Percentiles rank a stretch among this genome's conserved stretches.
These are phyloP conservation scores for Pythium brachiatum DNA, from an alignment of 352 stramenopile species.

Conservation along the genomic window DNA sequence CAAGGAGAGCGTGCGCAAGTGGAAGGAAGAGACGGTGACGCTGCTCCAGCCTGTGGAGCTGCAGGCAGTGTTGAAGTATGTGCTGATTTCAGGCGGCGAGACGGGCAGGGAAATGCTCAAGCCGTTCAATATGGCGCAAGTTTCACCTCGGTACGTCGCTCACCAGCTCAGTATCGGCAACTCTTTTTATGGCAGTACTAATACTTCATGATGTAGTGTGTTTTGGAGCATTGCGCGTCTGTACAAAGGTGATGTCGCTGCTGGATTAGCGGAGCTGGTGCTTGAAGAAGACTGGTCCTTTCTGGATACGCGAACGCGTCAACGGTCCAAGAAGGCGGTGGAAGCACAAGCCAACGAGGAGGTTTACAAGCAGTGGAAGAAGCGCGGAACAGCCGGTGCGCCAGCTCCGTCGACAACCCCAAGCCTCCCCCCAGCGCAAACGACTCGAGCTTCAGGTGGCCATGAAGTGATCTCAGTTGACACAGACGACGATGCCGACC, in stretches of 20 bases:
- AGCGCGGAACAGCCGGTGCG: slow-evolving; percentile 15
- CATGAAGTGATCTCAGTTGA: slow-evolving; percentile 25
- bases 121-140: slow-evolving; percentile 89
- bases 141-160: slow-evolving; percentile 52
- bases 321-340: slow-evolving; percentile 74
- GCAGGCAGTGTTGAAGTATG: slow-evolving; percentile 77
- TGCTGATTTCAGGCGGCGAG: slow-evolving; percentile 74
- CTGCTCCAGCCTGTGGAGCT: slow-evolving; percentile 67
- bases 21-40: slow-evolving; percentile 73
- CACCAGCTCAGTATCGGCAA: background rate
- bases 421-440: too few species aligned
- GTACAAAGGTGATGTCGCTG: slow-evolving; percentile 71
- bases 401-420: background rate
- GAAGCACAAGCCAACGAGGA: slow-evolving; percentile 77
- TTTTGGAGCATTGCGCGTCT: slow-evolving; percentile 85
- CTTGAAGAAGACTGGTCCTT: slow-evolving; percentile 86
- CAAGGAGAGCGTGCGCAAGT: slow-evolving; percentile 77
- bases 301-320: slow-evolving; percentile 66
- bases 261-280: slow-evolving; percentile 58
- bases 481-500: slow-evolving; percentile 16
- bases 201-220: too few species aligned
- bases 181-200: too few species aligned
- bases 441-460: background rate
- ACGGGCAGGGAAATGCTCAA: slow-evolving; percentile 87
- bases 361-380: slow-evolving; percentile 68